phyloP scores from a whole-genome alignment of 225 moss, liverwort and hornwort genomes.

The Anthoceros angustus region DNA sequence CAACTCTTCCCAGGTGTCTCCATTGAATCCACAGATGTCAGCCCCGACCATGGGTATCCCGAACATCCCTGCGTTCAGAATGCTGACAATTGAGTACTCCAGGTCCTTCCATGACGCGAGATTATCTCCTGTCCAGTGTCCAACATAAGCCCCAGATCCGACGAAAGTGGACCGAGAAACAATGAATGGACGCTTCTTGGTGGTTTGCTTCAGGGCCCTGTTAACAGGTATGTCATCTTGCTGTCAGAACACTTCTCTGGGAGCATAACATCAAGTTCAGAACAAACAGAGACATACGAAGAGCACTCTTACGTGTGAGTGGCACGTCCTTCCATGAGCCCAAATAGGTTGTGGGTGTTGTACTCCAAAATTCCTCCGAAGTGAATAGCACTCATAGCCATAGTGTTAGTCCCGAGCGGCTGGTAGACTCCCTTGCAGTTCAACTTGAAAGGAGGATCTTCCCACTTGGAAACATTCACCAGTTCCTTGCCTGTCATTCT shows the following conservation, averaged over 20 bases:
- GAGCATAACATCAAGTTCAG: not conserved
- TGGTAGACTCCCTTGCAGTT: conserved; percentile 20
- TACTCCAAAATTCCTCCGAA: conserved; percentile 56
- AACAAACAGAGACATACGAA: not conserved
- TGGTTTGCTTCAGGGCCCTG: conserved; percentile 24
- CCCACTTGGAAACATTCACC: conserved; percentile 17
- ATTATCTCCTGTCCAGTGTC: conserved; percentile 88
- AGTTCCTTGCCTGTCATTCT: not conserved
- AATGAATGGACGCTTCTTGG: conserved; percentile 51
- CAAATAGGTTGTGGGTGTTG: conserved; percentile 72
- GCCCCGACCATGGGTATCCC: conserved; percentile 78
- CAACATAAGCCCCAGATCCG: conserved; percentile 57
- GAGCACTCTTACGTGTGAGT: conserved; percentile 16
- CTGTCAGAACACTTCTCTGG: not conserved
- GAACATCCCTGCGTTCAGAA: conserved; percentile 52
- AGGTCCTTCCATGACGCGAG: conserved; percentile 60
- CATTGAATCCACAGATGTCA: conserved; percentile 61
- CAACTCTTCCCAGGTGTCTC: conserved; percentile 61
- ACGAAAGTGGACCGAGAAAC: conserved; percentile 57
- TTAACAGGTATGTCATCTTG: not conserved
- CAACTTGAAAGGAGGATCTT: conserved; percentile 60
- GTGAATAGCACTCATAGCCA: conserved; percentile 48
- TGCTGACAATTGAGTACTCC: conserved; percentile 43
- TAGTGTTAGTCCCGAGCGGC: conserved; percentile 38
- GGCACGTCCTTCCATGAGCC: conserved; percentile 42